Base-by-base conservation (phyloP, 2,329 filamentous ascomycete genomes). In the Arthrobotrys conoides region DNA sequence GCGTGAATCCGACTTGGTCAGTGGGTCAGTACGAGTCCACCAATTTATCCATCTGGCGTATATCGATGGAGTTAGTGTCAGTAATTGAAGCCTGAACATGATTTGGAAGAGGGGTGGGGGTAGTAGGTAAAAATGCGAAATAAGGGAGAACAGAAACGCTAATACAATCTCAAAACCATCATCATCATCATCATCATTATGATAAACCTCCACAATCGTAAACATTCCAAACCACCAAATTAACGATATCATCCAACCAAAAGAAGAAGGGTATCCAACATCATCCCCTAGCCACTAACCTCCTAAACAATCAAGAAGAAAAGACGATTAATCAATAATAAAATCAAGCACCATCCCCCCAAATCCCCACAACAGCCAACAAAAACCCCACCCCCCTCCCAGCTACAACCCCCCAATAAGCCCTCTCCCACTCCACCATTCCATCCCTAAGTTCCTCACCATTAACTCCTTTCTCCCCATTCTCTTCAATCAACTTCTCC, bases 391-490 rank as follows among this genome's bases (percentile, higher is more conserved):
- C 14, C 2, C 73, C 73, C 22, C 36, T 63, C 22, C 49, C 73
- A 0, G 51, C 49, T 0, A 46, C 44, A 27, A 71, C 61, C 6
- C 73, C 73, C 73, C 73, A 77, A 68, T 67, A 71, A 9, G 61
- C 73, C 5, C 20, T 30, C 33, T 77, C 73, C 67, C 67, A 77
- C 1, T 77, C 67, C 16, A 77, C 5, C 27, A 77, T 77, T 20
- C 73, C 67, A 64, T 71, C 30, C 22, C 61, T 66, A n/a, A 77
- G 24, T 49, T 77, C 73, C 24, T 77, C 73, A 0, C 73, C 73
- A 36, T 77, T 77, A 12, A 77, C 73, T 0, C 73, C 73, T n/a
- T 36, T 67, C 12, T 77, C 73, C 0, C 73, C 73, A 63, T 77
- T 77, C n/a, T 67, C 73, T 20, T 14, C 16, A 3, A 77, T 24